These are phyloP conservation scores for Yamadazyma sp. DNA, from an alignment of 1,139 yeast species.

Conservation along the genomic window DNA sequence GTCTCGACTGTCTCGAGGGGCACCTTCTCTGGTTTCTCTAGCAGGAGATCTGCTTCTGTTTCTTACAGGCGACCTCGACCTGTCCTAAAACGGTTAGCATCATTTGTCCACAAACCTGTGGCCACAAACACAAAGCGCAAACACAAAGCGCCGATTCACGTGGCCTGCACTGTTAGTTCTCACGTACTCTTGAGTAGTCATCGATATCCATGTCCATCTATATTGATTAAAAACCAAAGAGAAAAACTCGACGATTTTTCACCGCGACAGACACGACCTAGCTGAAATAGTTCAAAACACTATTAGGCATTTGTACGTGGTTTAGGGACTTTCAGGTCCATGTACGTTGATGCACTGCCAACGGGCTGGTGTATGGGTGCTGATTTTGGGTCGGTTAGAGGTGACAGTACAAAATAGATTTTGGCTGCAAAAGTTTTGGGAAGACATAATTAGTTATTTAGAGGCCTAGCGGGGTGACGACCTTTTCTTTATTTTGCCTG, in stretches of 20 bases:
- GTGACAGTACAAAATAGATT: too few relatives aligned
- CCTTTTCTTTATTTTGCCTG: too few relatives aligned
- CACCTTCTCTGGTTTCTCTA: constrained; percentile 17
- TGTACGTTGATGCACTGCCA: too few relatives aligned
- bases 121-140: not conserved
- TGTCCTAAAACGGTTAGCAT: constrained; percentile 39
- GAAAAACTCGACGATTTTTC: constrained; percentile 1
- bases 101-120: too few relatives aligned
- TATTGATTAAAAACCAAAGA: not conserved
- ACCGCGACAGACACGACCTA: not conserved
- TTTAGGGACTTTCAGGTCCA: too few relatives aligned
- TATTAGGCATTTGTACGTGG: too few relatives aligned
- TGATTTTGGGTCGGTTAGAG: too few relatives aligned
- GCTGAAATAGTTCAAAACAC: too few relatives aligned
- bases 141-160: not conserved
- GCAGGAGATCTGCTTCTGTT: constrained; percentile 38
- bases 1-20: constrained; percentile 1
- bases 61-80: constrained; percentile 49
- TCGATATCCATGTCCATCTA: constrained; percentile 50
- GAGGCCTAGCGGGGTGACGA: too few relatives aligned
- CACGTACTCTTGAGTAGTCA: constrained; percentile 53
- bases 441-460: too few relatives aligned
- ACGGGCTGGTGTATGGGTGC: too few relatives aligned
- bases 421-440: too few relatives aligned
- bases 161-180: not conserved